These are phyloP conservation scores for Oropetium thomaeum DNA, from an alignment of 176 grass and related monocot genomes.

Conservation along the genomic window DNA sequence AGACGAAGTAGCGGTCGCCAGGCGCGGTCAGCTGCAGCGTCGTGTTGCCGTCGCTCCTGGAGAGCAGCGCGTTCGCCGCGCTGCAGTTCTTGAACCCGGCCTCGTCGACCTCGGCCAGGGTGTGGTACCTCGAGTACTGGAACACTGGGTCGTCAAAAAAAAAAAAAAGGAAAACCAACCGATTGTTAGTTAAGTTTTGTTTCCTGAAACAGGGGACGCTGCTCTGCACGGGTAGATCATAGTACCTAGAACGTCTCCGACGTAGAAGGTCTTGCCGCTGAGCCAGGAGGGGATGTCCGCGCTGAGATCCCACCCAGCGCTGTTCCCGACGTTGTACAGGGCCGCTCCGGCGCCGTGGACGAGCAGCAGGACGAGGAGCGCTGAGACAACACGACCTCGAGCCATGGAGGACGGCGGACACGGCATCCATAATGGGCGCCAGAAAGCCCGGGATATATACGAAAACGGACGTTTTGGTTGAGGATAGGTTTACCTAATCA, in stretches of 20 bases:
- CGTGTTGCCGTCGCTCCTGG: conserved; percentile 68
- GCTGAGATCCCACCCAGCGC: conserved; percentile 84
- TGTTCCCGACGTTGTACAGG: conserved; percentile 59
- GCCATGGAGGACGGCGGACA: conserved; percentile 32
- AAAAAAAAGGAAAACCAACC: too few species aligned
- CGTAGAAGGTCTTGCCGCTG: conserved; percentile 58
- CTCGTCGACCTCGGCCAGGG: conserved; percentile 59
- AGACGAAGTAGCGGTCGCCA: conserved; percentile 71
- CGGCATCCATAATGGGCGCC: conserved; percentile 10
- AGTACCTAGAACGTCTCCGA: conserved; percentile 70
- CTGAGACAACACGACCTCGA: not conserved
- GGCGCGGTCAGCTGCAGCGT: conserved; percentile 46
- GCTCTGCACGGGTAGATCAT: not conserved
- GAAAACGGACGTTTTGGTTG: conserved; percentile 19
- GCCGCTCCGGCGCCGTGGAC: conserved; percentile 23
- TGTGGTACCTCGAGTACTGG: conserved; percentile 67
- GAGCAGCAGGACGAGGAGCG: conserved; percentile 31
- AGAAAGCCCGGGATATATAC: conserved; percentile 2
- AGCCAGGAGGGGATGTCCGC: conserved; percentile 69
- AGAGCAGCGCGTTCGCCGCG: conserved; percentile 28
- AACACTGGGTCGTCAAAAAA: conserved; percentile 47
- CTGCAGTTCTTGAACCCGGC: conserved; percentile 64
- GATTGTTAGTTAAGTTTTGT: too few species aligned
- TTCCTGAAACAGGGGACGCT: not conserved
- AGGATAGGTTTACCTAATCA: conserved; percentile 49